These are phyloP conservation scores for Hypoxylon trugodes DNA, from an alignment of 495 filamentous ascomycete genomes.

Conservation along the genomic window DNA sequence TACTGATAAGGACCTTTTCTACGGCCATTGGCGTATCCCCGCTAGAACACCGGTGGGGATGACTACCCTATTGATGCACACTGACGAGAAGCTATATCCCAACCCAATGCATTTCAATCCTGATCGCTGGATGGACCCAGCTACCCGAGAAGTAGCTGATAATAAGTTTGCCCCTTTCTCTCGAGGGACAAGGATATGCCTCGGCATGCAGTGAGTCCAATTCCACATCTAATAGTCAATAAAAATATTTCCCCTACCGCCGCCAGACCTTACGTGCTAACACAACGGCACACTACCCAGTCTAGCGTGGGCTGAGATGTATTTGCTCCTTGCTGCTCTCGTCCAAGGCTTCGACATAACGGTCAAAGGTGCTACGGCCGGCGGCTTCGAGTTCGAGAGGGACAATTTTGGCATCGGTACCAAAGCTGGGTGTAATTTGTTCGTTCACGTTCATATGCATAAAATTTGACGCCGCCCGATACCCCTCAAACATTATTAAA, in stretches of 20 bases:
- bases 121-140: slow-evolving; percentile 51
- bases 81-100: slow-evolving; percentile 42
- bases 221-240: too few relatives aligned
- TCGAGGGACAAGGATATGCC: slow-evolving; percentile 30
- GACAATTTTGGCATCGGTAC: slow-evolving; percentile 42
- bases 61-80: slow-evolving; percentile 46
- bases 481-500: too few relatives aligned
- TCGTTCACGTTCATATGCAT: too few relatives aligned
- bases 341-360: slow-evolving; percentile 37
- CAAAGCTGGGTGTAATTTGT: too few relatives aligned
- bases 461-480: too few relatives aligned
- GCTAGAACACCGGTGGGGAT: slow-evolving; percentile 47
- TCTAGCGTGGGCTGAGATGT: slow-evolving; percentile 44
- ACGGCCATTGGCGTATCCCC: slow-evolving; percentile 56
- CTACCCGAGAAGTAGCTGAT: neutral
- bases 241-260: too few relatives aligned
- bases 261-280: too few relatives aligned
- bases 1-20: slow-evolving; percentile 44
- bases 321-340: slow-evolving; percentile 27
- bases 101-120: slow-evolving; percentile 47
- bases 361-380: slow-evolving; percentile 19
- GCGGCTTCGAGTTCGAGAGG: slow-evolving; percentile 34
- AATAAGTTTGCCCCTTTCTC: slow-evolving; percentile 24
- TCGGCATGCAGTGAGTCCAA: slow-evolving; percentile 23
- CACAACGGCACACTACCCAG: too few relatives aligned